Base-by-base conservation (phyloP, 2,329 filamentous ascomycete genomes). In the Talaromyces sp. region DNA sequence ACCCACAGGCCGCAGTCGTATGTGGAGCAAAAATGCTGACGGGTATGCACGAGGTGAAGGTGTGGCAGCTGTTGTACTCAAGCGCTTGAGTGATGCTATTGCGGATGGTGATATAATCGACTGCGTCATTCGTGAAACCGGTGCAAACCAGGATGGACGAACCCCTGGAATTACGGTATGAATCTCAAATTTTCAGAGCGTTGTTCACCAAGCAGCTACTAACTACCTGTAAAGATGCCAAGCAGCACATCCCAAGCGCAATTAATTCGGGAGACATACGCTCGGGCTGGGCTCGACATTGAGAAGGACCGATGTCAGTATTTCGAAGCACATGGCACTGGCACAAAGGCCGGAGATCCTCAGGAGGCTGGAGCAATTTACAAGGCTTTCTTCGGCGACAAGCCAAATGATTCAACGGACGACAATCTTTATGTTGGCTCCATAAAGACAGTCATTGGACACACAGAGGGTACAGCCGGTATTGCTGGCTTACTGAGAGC, bases 21-120 rank as follows among this genome's bases (percentile, higher is more conserved):
- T 79, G 75, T 83, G 77, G 75, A 77, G 79, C 69, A 69, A 68
- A 0, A 70, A 68, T 1, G 84, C 80, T 0, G 72, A 83, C 67
- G 84, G 83, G 5, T 84, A 79, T 71, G 82, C 77, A 31, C 77
- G 83, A 1, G 83, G 81, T 6, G 85, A 87, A 59, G 84, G 83
- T 2, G 72, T 84, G 14, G 78, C 78, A 0, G 72, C 76, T 0
- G 66, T 87, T 0, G 71, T 87, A 0, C 66, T 88, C 0, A 87
- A 87, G 70, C 74, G 70, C 1, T 69, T 87, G 0, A 72, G 69
- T 3, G 70, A 77, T 0, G 86, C 85, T 0, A 60, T 86, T 2
- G 70, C 60, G 0, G 79, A 82, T 67, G 75, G 75, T 1, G 80
- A 83, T 60, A 67, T 72, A 2, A 78, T 83, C 48, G 72, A 79